These are phyloP conservation scores for Aegilops sharonensis DNA, from an alignment of 176 grass and related monocot genomes.

Conservation along the genomic window DNA sequence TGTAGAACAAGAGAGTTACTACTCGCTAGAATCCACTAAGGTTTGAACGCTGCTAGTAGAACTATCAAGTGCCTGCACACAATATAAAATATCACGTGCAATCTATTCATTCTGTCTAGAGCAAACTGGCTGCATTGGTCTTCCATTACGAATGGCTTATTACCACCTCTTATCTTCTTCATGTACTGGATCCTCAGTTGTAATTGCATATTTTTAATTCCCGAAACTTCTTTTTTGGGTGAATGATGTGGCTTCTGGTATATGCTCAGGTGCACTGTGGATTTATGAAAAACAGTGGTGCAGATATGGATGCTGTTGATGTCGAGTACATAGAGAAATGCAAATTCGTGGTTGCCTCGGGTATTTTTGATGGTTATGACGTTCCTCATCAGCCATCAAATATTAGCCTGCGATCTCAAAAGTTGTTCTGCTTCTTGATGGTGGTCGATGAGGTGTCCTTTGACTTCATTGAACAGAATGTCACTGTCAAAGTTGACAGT, in stretches of 20 bases:
- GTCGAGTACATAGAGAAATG: constrained; percentile 80
- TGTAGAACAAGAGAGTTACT: not conserved
- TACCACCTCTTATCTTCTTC: too few species aligned
- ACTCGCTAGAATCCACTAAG: not conserved
- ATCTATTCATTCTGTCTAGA: constrained; percentile 1
- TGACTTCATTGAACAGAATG: constrained; percentile 87
- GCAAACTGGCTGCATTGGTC: not conserved
- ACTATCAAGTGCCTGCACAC: not conserved
- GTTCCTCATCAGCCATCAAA: constrained; percentile 89
- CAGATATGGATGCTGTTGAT: constrained; percentile 76
- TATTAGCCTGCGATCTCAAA: constrained; percentile 73
- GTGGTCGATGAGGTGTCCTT: constrained; percentile 91
- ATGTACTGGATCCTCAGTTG: too few species aligned
- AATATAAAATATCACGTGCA: not conserved
- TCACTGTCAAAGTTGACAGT: constrained; percentile 57
- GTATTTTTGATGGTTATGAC: constrained; percentile 99
- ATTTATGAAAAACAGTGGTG: constrained; percentile 86
- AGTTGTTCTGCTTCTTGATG: constrained; percentile 98
- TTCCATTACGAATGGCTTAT: too few species aligned
- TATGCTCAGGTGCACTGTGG: constrained; percentile 88
- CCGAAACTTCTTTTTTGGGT: not conserved
- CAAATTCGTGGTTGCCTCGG: constrained; percentile 93
- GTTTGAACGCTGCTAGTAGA: not conserved
- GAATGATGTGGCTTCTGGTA: not conserved
- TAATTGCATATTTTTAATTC: too few species aligned